Evolutionary conservation across 208 protist genomes (phyloP).

Genomic region (Leishmania turanica): DNA sequence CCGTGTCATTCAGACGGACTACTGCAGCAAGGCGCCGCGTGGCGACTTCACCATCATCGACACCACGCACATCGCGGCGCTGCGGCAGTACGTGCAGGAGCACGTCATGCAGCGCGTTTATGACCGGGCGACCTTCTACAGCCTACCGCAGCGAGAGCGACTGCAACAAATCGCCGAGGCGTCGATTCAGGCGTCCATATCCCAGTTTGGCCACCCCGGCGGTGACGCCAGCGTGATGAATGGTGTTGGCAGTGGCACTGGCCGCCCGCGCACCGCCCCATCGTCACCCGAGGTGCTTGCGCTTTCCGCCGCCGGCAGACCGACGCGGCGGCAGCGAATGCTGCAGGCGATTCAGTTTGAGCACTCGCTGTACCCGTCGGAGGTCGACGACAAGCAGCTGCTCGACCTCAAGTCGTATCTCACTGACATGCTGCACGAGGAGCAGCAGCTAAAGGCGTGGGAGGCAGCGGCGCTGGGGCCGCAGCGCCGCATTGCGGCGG

Average conservation of each 20-base stretch:
- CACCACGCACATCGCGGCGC: conserved; percentile 69
- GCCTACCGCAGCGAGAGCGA: conserved; percentile 51
- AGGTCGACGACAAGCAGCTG: conserved; percentile 80
- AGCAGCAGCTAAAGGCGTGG: conserved; percentile 35
- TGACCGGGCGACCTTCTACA: conserved; percentile 76
- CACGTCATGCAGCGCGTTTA: conserved; percentile 83
- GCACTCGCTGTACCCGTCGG: conserved; percentile 81
- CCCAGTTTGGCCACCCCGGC: conserved; percentile 38
- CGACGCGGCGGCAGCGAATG: conserved; percentile 33
- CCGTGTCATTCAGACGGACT: conserved; percentile 69
- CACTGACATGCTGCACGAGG: conserved; percentile 68
- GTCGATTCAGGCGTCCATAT: conserved; percentile 29
- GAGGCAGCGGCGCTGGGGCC: conserved; percentile 27
- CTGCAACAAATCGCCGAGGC: conserved; percentile 55
- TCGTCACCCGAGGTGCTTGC: conserved; percentile 14
- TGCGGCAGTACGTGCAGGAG: conserved; percentile 60
- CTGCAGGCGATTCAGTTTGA: conserved; percentile 73
- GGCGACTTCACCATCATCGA: conserved; percentile 81
- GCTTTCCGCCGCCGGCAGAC: conserved; percentile 17
- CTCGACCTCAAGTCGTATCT: conserved; percentile 79
- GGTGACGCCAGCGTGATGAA: conserved; percentile 25
- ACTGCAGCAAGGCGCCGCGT: conserved; percentile 63
- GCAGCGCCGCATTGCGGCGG: conserved; percentile 26
- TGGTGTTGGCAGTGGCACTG: conserved; percentile 4
- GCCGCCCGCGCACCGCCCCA: conserved; percentile 27